Evolutionary conservation across 352 stramenopile genomes (phyloP).

Genomic region (Pelagophyceae sp.): DNA sequence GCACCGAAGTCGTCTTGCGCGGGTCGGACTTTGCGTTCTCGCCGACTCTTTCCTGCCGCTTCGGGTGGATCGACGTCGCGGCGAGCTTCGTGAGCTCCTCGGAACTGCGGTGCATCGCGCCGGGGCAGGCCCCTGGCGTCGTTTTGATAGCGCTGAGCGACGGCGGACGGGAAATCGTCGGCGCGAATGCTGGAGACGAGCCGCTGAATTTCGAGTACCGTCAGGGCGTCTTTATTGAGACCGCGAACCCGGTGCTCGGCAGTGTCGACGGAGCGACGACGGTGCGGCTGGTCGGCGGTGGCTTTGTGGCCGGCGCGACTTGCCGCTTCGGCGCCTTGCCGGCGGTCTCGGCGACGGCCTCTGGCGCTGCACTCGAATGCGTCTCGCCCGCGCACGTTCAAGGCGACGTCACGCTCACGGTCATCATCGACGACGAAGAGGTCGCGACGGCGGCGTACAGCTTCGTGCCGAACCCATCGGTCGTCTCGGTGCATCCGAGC

Average conservation of each 20-base stretch:
- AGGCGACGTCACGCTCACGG: slow-evolving; percentile 20
- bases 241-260: slow-evolving; percentile 42
- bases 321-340: slow-evolving; percentile 2
- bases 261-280: slow-evolving; percentile 34
- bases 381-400: slow-evolving; percentile 22
- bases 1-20: slow-evolving; percentile 57
- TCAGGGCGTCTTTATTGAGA: slow-evolving; percentile 41
- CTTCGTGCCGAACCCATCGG: slow-evolving; percentile 15
- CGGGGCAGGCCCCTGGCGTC: slow-evolving; percentile 38
- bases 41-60: slow-evolving; percentile 61
- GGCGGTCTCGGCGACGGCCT: not conserved
- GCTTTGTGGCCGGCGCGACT: not conserved
- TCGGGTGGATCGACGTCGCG: slow-evolving; percentile 51
- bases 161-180: slow-evolving; percentile 21
- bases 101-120: slow-evolving; percentile 54
- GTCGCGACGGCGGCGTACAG: not conserved
- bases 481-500: slow-evolving; percentile 39
- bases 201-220: slow-evolving; percentile 53
- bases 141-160: slow-evolving; percentile 16
- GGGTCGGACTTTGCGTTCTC: slow-evolving; percentile 65
- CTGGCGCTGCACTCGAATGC: not conserved
- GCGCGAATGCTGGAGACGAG: no score
- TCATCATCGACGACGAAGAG: not conserved
- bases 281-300: slow-evolving; percentile 21
- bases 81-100: slow-evolving; percentile 48